Conservation (phyloP, 2,329 filamentous ascomycete species). For the Fusarium tupiense region DNA sequence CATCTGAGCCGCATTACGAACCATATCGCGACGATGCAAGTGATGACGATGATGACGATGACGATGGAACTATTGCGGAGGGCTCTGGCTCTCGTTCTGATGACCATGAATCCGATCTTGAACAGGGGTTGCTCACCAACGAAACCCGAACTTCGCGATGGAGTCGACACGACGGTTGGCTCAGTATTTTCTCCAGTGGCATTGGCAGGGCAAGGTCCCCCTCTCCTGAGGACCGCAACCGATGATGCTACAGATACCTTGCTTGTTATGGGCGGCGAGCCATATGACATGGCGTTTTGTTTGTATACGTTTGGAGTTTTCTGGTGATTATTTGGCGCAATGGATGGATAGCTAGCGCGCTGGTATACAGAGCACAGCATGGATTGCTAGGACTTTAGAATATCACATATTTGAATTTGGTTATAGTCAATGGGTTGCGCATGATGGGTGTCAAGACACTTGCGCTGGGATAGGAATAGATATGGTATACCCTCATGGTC, state of each 20-base stretch:
- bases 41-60: conserved; percentile 51
- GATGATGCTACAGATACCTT: conserved; percentile 14
- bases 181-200: conserved; percentile 50
- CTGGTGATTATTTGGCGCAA: conserved; percentile 19
- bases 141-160: conserved; percentile 33
- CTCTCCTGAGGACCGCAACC: conserved; percentile 42
- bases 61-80: conserved; percentile 52
- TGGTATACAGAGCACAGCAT: conserved; percentile 27
- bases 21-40: conserved; percentile 65
- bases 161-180: conserved; percentile 49
- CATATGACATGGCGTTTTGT: conserved; percentile 22
- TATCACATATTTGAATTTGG: conserved; percentile 20
- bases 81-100: conserved; percentile 46
- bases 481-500: conserved; percentile 35
- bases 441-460: conserved; percentile 8
- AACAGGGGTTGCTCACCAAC: conserved; percentile 51
- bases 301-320: conserved; percentile 30
- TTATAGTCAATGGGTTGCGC: conserved; percentile 20
- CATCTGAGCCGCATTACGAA: conserved; percentile 63
- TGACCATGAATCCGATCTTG: conserved; percentile 52
- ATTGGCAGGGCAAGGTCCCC: conserved; percentile 36
- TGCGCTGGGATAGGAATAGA: conserved; percentile 25
- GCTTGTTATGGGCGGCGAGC: conserved; percentile 2
- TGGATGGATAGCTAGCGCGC: conserved; percentile 12
- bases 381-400: conserved; percentile 20